Conservation (phyloP, 805 yeast genomes). For the Candida andamanensis region DNA sequence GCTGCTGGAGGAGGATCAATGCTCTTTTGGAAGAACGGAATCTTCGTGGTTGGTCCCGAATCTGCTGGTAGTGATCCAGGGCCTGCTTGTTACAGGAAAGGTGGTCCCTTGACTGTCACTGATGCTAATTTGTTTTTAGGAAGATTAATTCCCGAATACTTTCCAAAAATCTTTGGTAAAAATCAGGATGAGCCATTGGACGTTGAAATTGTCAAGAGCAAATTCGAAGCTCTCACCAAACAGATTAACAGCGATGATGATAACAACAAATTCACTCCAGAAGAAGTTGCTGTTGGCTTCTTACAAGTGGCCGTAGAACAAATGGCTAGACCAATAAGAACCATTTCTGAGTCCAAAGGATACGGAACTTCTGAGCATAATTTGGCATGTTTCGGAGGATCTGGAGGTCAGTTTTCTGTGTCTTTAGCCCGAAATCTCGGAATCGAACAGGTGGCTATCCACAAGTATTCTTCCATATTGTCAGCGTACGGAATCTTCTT, state of each 20-base stretch:
- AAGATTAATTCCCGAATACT: constrained; percentile 29
- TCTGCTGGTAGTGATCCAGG: constrained; percentile 39
- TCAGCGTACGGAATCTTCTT: constrained; percentile 31
- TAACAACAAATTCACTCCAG: constrained; percentile 18
- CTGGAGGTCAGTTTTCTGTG: constrained; percentile 32
- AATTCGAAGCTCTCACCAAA: constrained; percentile 43
- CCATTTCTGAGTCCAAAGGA: constrained; percentile 33
- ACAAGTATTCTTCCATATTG: constrained; percentile 28
- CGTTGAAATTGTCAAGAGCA: constrained; percentile 39
- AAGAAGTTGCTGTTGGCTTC: constrained; percentile 30
- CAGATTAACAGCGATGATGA: constrained; percentile 40
- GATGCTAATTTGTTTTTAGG: constrained; percentile 36
- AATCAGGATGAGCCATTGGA: constrained; percentile 30
- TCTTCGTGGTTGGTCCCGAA: constrained; percentile 38
- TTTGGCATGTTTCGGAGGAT: constrained; percentile 33
- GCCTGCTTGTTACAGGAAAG: constrained; percentile 37
- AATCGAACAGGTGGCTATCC: constrained; percentile 25
- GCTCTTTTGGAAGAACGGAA: constrained; percentile 32
- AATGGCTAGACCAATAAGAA: constrained; percentile 32
- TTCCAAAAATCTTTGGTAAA: constrained; percentile 37
- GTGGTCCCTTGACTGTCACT: constrained; percentile 36
- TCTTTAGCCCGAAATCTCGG: constrained; percentile 25
- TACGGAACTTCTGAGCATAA: constrained; percentile 25
- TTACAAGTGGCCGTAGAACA: constrained; percentile 30
- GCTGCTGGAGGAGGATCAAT: constrained; percentile 46